Evolutionary conservation across 1,139 yeast species (phyloP).

Genomic region (Pichia sp.): DNA sequence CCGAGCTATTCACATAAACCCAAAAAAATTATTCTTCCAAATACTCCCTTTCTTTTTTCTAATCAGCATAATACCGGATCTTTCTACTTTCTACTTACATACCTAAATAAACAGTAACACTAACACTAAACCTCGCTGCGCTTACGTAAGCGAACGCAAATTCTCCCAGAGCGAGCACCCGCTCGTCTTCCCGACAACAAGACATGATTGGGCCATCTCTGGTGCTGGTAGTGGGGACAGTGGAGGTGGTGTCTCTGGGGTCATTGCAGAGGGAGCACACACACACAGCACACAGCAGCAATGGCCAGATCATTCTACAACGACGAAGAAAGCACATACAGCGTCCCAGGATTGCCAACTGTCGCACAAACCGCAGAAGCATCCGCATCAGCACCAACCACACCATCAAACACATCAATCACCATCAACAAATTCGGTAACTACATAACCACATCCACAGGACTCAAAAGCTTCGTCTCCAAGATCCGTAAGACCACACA

Average conservation of each 20-base stretch:
- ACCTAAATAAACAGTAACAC: too few relatives aligned
- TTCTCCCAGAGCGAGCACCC: too few relatives aligned
- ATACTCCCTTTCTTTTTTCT: neutral
- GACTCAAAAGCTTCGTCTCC: constrained; percentile 43
- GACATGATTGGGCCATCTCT: too few relatives aligned
- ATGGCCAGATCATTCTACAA: constrained; percentile 46
- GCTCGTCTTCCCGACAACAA: too few relatives aligned
- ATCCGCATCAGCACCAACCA: constrained; percentile 38
- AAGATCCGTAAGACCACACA: constrained; percentile 39
- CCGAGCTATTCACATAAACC: constrained; percentile 3
- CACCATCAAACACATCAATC: constrained; percentile 35
- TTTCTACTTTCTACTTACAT: too few relatives aligned
- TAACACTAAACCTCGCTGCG: too few relatives aligned
- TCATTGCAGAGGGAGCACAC: too few relatives aligned
- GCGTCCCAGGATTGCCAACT: constrained; percentile 48
- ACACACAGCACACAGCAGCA: neutral
- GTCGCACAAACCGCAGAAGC: constrained; percentile 37
- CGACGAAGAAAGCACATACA: constrained; percentile 46
- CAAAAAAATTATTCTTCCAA: neutral
- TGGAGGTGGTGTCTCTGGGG: too few relatives aligned
- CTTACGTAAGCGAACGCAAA: too few relatives aligned
- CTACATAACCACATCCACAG: constrained; percentile 49
- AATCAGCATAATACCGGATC: too few relatives aligned
- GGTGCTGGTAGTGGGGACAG: too few relatives aligned
- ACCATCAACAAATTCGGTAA: constrained; percentile 50